A percentile compares a stretch with the other conserved stretches of the same genome.
Conservation (phyloP, 106 monocot species). For the Dactylorhiza incarnata region DNA sequence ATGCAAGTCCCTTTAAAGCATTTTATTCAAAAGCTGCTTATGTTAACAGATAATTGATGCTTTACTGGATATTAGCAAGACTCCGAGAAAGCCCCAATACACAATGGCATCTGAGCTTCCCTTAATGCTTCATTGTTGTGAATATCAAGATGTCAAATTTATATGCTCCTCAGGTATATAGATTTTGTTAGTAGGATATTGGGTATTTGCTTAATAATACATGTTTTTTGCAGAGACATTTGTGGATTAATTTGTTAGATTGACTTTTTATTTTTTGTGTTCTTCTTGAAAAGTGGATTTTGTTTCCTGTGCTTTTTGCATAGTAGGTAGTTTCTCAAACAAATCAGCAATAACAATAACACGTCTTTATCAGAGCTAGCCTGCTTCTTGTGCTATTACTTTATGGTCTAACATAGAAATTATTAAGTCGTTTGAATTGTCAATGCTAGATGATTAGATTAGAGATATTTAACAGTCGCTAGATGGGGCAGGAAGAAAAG, state of each 20-base stretch:
- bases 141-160: slow-evolving; percentile 69
- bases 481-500: no score
- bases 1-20: neutral
- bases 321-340: no score
- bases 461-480: no score
- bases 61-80: slow-evolving; percentile 58
- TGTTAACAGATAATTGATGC: slow-evolving; percentile 66
- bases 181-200: neutral
- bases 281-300: no score
- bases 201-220: neutral
- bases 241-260: slow-evolving; percentile 1
- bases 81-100: slow-evolving; percentile 91
- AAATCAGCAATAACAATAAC: no score
- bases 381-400: no score
- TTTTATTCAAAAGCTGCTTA: neutral
- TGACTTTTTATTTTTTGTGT: no score
- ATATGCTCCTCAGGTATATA: slow-evolving; percentile 71
- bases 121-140: slow-evolving; percentile 63
- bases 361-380: no score
- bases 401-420: no score
- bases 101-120: slow-evolving; percentile 84
- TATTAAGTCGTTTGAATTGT: no score
- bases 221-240: neutral
- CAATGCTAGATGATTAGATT: no score
- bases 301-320: no score